Percentiles rank a stretch among this genome's conserved stretches.
These are phyloP conservation scores for Taiozyma sp. DNA, from an alignment of 1,139 yeast genomes.

Conservation along the genomic window DNA sequence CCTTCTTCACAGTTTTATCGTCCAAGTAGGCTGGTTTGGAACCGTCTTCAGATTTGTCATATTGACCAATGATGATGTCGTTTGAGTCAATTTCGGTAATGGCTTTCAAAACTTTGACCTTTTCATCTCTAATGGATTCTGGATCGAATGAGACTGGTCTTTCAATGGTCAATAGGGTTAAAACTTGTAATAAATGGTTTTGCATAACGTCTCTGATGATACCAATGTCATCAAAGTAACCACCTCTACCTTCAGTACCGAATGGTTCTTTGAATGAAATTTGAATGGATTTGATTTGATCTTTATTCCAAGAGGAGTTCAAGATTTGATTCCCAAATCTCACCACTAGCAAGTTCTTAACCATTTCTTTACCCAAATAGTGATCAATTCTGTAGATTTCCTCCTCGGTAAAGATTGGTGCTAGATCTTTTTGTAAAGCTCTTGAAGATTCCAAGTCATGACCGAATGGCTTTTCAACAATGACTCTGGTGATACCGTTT, in stretches of 20 bases:
- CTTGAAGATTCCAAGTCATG: conserved; percentile 78
- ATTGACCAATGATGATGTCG: conserved; percentile 84
- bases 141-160: conserved; percentile 87
- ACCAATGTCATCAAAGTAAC: conserved; percentile 92
- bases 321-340: conserved; percentile 88
- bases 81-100: conserved; percentile 60
- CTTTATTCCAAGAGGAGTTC: conserved; percentile 81
- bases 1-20: conserved; percentile 82
- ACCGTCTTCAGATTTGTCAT: conserved; percentile 79
- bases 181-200: conserved; percentile 89
- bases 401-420: conserved; percentile 85
- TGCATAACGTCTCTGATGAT: conserved; percentile 98
- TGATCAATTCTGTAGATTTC: conserved; percentile 96
- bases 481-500: conserved; percentile 70
- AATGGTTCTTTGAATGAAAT: conserved; percentile 92
- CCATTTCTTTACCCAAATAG: conserved; percentile 97
- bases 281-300: conserved; percentile 74
- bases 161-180: conserved; percentile 92
- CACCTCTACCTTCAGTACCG: conserved; percentile 99
- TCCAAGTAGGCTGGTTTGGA: conserved; percentile 85
- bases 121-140: conserved; percentile 93
- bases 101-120: conserved; percentile 86
- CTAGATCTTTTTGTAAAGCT: conserved; percentile 66
- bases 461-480: conserved; percentile 97
- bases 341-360: conserved; percentile 81